Conservation (phyloP, 2,329 filamentous ascomycete species). For the Hysterium pulicare region DNA sequence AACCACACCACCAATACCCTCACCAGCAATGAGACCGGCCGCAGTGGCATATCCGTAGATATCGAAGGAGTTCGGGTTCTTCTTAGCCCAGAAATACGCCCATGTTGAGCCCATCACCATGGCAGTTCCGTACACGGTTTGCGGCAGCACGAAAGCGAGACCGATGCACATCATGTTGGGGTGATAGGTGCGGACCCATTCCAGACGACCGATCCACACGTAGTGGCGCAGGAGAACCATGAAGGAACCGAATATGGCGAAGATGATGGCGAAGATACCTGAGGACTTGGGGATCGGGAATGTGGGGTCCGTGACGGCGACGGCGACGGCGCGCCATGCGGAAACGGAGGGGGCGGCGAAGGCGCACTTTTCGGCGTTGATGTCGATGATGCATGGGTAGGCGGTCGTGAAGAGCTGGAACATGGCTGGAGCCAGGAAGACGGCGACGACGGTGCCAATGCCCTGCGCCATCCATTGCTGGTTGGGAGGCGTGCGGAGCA, state of each 20-base stretch:
- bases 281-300: slow-evolving; percentile 55
- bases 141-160: slow-evolving; percentile 57
- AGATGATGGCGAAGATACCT: slow-evolving; percentile 57
- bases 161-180: slow-evolving; percentile 63
- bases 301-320: slow-evolving; percentile 56
- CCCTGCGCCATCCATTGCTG: slow-evolving; percentile 66
- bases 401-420: slow-evolving; percentile 66
- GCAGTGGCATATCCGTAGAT: slow-evolving; percentile 59
- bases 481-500: slow-evolving; percentile 61
- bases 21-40: slow-evolving; percentile 60
- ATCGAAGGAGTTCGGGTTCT: slow-evolving; percentile 52
- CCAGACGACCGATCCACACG: slow-evolving; percentile 51
- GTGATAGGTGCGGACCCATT: slow-evolving; percentile 55
- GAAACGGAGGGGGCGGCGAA: slow-evolving; percentile 62
- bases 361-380: slow-evolving; percentile 48
- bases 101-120: slow-evolving; percentile 55
- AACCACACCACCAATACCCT: slow-evolving; percentile 62
- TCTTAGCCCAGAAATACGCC: slow-evolving; percentile 55
- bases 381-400: slow-evolving; percentile 63
- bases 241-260: slow-evolving; percentile 50
- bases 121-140: slow-evolving; percentile 57
- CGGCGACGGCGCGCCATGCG: slow-evolving; percentile 64
- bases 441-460: slow-evolving; percentile 60
- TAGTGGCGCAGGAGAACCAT: slow-evolving; percentile 56
- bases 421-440: slow-evolving; percentile 64